Base-by-base conservation (phyloP, 1,284 basidiomycete species). In the Tilletia indica region DNA sequence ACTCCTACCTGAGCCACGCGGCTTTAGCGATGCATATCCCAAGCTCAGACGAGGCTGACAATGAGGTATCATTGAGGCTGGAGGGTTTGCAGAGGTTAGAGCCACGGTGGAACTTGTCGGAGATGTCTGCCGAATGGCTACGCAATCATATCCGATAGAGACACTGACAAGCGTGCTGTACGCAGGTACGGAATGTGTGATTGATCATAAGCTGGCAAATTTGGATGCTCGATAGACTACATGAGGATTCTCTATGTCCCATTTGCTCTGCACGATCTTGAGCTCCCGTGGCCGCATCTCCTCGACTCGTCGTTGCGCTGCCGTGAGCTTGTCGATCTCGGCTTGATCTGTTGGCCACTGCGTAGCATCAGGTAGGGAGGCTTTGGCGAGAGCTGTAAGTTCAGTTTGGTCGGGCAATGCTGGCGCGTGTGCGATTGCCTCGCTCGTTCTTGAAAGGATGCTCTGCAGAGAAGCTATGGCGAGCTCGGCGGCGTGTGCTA, bases 401-500 rank as follows among this genome's bases (percentile, higher is more conserved):
- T n/a, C 39, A 9, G 25, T 49, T 16, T 72, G 47, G 14, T 38
- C 58, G 2, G 68, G 73, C 48, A 72, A 38, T 12, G 12, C n/a
- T 2, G 34, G 61, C n/a, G 25, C 45, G 2, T 19, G 36, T 21
- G 58, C 77, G 42, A 81, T 78, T 48, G 72, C 71, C 6, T 68
- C 25, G 39, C 70, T 71, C 8, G 77, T 81, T 31, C 75, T 77
- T 21, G 64, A 64, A 1, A 99, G 87, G 45, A 99, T 88, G n/a
- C 90, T 89, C 79, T 97, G 93, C 0, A 96, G 93, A 73, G 91
- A 92, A 1, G 90, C 89, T 31, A 97, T 88, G 0, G 95, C 91
- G 42, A 85, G 72, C 70, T 86, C 84, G 63, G 85, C 84, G 1
- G 86, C 86, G 21, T 76, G 77, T 6, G 85, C 89, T 86, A 69